Percentiles rank a stretch among this genome's conserved stretches.
Conservation (phyloP, 768 basidiomycete species). For the Agrocybe pediades region DNA sequence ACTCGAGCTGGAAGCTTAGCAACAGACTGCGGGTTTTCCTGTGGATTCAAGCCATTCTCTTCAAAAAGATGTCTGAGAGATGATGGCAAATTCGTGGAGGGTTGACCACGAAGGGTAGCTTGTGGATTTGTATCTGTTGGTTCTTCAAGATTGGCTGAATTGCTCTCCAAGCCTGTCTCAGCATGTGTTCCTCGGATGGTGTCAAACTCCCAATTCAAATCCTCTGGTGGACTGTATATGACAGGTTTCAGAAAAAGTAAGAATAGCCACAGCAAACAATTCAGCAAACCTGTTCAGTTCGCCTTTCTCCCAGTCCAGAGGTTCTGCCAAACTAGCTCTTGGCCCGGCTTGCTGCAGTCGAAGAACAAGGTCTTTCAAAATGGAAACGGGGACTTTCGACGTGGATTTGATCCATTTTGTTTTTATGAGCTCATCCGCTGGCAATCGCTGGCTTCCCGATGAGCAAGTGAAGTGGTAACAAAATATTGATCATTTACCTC, state of each 20-base stretch:
- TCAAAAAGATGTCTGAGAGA: slow-evolving; percentile 83
- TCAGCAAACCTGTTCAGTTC: slow-evolving; percentile 55
- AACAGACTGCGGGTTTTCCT: slow-evolving; percentile 46
- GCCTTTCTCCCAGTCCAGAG: slow-evolving; percentile 72
- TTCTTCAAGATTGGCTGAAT: slow-evolving; percentile 5
- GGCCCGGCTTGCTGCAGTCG: slow-evolving; percentile 78
- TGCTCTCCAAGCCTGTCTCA: slow-evolving; percentile 24
- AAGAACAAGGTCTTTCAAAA: slow-evolving; percentile 78
- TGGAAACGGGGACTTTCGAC: slow-evolving; percentile 63
- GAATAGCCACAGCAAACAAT: background rate
- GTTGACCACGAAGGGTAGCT: slow-evolving; percentile 51
- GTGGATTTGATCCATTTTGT: slow-evolving; percentile 88
- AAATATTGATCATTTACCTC: slow-evolving; percentile 52
- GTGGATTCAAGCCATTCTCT: slow-evolving; percentile 39
- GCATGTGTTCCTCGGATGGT: slow-evolving; percentile 50
- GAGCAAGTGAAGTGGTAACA: background rate
- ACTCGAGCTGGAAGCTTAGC: slow-evolving; percentile 8
- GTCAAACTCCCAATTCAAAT: slow-evolving; percentile 75
- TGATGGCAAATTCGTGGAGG: slow-evolving; percentile 62
- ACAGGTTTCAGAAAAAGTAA: background rate
- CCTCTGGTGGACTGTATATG: slow-evolving; percentile 26
- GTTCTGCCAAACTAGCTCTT: slow-evolving; percentile 75
- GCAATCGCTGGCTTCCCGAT: slow-evolving; percentile 59
- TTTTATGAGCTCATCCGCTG: slow-evolving; percentile 87
- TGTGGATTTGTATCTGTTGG: slow-evolving; percentile 28